A percentile compares a stretch with the other conserved stretches of the same genome.
Conservation (phyloP, 1,284 basidiomycete species). For the Ceratobasidium papillatum region DNA sequence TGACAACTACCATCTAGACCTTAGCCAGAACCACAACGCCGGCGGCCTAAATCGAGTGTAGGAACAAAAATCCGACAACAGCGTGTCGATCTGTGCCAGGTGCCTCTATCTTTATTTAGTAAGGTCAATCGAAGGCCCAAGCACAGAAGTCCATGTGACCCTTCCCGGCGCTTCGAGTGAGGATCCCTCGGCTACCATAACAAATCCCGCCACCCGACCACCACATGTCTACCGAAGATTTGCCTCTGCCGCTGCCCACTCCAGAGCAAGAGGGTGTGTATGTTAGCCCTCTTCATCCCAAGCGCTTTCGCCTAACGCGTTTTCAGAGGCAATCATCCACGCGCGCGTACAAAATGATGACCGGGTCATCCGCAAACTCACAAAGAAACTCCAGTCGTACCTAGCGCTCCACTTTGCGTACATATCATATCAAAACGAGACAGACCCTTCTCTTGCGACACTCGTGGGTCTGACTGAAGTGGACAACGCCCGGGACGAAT, state of each 20-base stretch:
- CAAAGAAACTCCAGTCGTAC: constrained; percentile 55
- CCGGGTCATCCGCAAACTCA: constrained; percentile 70
- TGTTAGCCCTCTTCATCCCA: background rate
- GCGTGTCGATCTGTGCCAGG: background rate
- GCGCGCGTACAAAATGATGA: constrained; percentile 74
- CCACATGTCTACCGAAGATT: constrained; percentile 26
- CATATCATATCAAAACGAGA: constrained; percentile 59
- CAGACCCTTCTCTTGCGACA: constrained; percentile 63
- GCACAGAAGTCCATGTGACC: background rate
- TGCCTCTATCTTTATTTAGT: background rate
- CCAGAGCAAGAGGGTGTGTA: constrained; percentile 40
- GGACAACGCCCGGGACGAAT: constrained; percentile 78
- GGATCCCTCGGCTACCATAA: constrained; percentile 2
- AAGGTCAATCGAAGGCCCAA: background rate
- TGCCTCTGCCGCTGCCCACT: constrained; percentile 27
- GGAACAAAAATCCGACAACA: background rate
- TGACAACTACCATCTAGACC: background rate
- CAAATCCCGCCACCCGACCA: constrained; percentile 17
- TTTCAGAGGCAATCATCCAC: constrained; percentile 75
- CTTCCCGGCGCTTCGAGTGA: background rate
- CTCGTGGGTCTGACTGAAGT: constrained; percentile 50
- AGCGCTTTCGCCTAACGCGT: background rate
- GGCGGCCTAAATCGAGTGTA: background rate
- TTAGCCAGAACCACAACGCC: background rate
- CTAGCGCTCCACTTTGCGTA: constrained; percentile 65